These are phyloP conservation scores for Debaryomyces subglobosus DNA, from an alignment of 1,139 yeast genomes.

Conservation along the genomic window DNA sequence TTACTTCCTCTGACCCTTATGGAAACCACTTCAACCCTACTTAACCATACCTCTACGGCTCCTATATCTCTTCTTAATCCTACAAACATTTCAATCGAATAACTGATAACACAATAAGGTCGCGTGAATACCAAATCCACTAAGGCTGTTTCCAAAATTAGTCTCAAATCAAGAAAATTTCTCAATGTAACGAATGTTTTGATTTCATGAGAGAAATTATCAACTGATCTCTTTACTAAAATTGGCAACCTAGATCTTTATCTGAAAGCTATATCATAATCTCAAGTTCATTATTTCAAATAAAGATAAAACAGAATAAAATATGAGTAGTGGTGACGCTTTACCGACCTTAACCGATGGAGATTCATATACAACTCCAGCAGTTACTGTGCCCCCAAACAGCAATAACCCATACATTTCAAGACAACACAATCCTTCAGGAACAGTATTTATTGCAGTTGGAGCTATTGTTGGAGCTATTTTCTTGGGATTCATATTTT, in stretches of 20 bases:
- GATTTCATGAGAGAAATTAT: background rate
- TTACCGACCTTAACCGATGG: conserved; percentile 20
- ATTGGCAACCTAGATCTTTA: background rate
- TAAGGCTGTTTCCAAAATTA: background rate
- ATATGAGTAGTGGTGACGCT: background rate
- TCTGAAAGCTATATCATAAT: background rate
- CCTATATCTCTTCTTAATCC: too few species aligned
- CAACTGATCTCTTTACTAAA: background rate
- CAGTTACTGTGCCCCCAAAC: conserved; percentile 65
- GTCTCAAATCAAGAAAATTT: conserved; percentile 2
- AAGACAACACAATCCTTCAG: conserved; percentile 56
- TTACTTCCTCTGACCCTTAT: too few species aligned
- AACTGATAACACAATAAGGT: background rate
- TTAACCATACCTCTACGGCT: too few species aligned
- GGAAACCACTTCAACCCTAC: too few species aligned
- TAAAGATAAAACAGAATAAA: background rate
- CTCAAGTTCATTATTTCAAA: background rate
- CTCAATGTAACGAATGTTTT: conserved; percentile 2
- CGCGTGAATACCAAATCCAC: conserved; percentile 2
- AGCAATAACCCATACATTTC: conserved; percentile 64
- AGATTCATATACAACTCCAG: conserved; percentile 50
- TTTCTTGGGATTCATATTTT: conserved; percentile 46
- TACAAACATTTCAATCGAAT: background rate
- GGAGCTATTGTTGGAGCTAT: conserved; percentile 69
- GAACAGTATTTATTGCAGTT: conserved; percentile 80